phyloP scores from a whole-genome alignment of 768 basidiomycete genomes.

The Panaeolus papilionaceus region DNA sequence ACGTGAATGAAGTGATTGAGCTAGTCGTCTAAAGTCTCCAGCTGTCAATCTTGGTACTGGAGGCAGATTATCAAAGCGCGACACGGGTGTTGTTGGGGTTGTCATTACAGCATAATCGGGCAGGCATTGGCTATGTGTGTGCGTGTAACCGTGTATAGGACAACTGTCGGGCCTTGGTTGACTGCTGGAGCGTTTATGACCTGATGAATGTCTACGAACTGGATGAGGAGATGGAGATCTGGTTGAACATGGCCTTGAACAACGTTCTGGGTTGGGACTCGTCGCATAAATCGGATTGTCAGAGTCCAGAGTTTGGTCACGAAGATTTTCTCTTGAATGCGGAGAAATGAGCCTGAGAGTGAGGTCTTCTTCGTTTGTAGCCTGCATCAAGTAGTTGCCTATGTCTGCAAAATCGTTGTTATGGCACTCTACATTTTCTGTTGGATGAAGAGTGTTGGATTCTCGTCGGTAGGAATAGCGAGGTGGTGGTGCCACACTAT shows the following conservation, averaged over 20 bases:
- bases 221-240: not conserved
- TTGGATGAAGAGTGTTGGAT: not conserved
- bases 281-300: not conserved
- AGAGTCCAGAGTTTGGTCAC: not conserved
- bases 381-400: not conserved
- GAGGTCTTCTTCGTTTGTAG: not conserved
- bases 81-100: not conserved
- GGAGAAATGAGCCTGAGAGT: not conserved
- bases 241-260: not conserved
- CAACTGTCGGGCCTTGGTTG: not conserved
- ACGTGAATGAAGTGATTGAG: not conserved
- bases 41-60: conserved; percentile 6
- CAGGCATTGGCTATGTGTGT: not conserved
- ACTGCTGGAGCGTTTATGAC: not conserved
- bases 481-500: conserved; percentile 3
- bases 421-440: not conserved
- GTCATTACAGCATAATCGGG: not conserved
- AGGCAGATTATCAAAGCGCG: not conserved
- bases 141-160: conserved; percentile 5
- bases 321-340: conserved; percentile 7
- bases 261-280: not conserved
- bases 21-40: not conserved
- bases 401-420: not conserved
- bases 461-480: conserved; percentile 2
- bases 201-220: not conserved